phyloP scores from a whole-genome alignment of 495 filamentous ascomycete species.

The Alectoria sarmentosa region DNA sequence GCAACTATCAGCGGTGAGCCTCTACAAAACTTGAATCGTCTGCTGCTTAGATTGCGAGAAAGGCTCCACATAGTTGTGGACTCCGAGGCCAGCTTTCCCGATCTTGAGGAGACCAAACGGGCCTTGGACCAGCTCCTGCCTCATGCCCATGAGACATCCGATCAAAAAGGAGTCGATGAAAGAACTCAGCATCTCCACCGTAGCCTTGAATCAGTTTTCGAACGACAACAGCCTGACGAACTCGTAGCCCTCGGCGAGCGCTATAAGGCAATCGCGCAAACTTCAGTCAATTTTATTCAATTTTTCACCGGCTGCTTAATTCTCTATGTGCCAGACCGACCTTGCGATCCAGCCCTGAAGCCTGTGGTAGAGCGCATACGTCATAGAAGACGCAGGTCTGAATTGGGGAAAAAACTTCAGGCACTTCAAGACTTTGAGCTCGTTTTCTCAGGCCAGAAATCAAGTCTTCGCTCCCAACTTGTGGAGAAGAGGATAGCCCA shows the following conservation, averaged over 20 bases:
- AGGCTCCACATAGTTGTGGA: not conserved
- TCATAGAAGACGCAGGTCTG: conserved; percentile 47
- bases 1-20: conserved; percentile 27
- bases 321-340: conserved; percentile 78
- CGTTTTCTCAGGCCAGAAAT: conserved; percentile 58
- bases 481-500: conserved; percentile 50
- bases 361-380: conserved; percentile 64
- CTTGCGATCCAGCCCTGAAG: conserved; percentile 78
- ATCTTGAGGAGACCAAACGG: not conserved
- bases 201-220: not conserved
- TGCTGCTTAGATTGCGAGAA: conserved; percentile 14
- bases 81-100: not conserved
- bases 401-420: conserved; percentile 49
- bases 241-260: not conserved
- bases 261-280: not conserved
- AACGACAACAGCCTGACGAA: not conserved
- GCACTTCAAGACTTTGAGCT: conserved; percentile 59
- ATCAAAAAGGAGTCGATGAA: not conserved
- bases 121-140: not conserved
- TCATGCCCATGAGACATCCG: not conserved
- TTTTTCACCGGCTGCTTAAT: conserved; percentile 60
- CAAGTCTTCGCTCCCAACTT: conserved; percentile 53
- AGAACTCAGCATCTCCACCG: not conserved
- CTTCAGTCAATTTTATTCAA: conserved; percentile 28
- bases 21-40: conserved; percentile 16